Evolutionary conservation across 2,329 filamentous ascomycete genomes (phyloP).

Genomic region (Botryotinia calthae): DNA sequence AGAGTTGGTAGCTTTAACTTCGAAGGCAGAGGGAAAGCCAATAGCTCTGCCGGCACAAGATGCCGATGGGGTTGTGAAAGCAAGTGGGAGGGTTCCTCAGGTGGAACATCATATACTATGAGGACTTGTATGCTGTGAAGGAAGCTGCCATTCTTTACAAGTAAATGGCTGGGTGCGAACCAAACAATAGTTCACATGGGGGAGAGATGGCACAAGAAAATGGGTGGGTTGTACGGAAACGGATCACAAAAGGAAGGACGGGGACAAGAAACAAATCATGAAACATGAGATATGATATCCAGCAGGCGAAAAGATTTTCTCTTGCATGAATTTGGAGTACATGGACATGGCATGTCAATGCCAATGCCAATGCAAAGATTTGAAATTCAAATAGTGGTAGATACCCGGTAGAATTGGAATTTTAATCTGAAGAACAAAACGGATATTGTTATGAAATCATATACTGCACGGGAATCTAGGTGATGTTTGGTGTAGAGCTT

Average conservation of each 20-base stretch:
- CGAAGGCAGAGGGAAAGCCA: slow-evolving; percentile 47
- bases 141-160: background rate
- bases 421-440: background rate
- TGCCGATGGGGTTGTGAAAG: slow-evolving; percentile 32
- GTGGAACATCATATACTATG: slow-evolving; percentile 17
- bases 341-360: background rate
- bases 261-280: background rate
- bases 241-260: background rate
- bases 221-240: background rate
- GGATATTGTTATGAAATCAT: background rate
- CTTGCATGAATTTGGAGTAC: background rate
- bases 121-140: background rate
- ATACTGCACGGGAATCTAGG: background rate
- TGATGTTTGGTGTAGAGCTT: background rate
- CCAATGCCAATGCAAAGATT: background rate
- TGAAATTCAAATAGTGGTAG: background rate
- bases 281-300: background rate
- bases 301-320: background rate
- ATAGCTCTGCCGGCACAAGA: slow-evolving; percentile 32
- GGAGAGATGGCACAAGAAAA: background rate
- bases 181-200: background rate
- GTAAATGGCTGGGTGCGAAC: background rate
- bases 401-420: slow-evolving; percentile 9
- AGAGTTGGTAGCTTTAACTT: slow-evolving; percentile 56
- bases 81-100: slow-evolving; percentile 33